Base-by-base conservation (phyloP, 169 alveolate genomes). In the Plasmodium reichenowi region DNA sequence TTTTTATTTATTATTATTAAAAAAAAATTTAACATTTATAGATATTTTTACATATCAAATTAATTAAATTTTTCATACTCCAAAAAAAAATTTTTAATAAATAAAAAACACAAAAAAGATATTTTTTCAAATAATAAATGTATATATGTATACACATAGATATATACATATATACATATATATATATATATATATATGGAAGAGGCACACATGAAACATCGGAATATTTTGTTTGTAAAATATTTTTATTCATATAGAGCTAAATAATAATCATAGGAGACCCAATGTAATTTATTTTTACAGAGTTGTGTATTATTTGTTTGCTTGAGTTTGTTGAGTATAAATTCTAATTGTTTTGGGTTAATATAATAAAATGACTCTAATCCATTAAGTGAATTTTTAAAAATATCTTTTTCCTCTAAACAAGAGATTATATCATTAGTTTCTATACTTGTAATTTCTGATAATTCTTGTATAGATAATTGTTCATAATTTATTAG, bases 211-310 rank as follows among this genome's bases (percentile, higher is more conserved):
- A 38, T 38, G 47, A 38, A 0, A 38, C 9, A 38, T 38, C 47
- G 9, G 47, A 38, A 5, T 38, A 38, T 38, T 5, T 5, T 5
- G 47, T 38, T 38, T 38, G 10, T 5, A 38, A 38, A 38, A 5
- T 38, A 2, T 48, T 22, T 90, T 71, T 92, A 85, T 74, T 95
- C 97, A 22, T 92, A 93, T 43, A 96, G 91, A 45, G 95, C 96
- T 60, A 95, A 64, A 60, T 93, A 95, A 50, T 94, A 94, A 80
- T 96, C 98, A 72, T 96, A 96, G 13, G 98, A 97, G 0, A 95
- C 95, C 97, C 98, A 96, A 86, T 95, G 97, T 50, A 96, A 89
- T 67, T 95, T 95, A 10, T 93, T 96, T 90, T 91, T 93, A 72
- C 89, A 88, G 72, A 96, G 89, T 8, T 87, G 93, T 32, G 96